Evolutionary conservation across 208 protist genomes (phyloP).

Genomic region (Trypanosomatidae sp.): DNA sequence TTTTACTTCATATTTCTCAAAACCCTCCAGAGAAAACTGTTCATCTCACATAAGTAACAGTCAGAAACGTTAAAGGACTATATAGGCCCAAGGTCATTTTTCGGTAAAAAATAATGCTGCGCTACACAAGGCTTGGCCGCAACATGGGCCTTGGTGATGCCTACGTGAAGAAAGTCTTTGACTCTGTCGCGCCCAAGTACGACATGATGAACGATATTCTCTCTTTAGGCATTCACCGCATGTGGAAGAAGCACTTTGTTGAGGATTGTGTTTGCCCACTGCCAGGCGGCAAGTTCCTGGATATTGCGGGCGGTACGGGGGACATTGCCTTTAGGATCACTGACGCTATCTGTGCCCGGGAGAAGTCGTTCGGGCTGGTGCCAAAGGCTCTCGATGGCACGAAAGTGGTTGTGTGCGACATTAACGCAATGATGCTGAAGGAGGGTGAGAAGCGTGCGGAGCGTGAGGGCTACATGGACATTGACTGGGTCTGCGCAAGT

Average conservation of each 20-base stretch:
- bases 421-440: conserved; percentile 81
- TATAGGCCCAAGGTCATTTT: not conserved
- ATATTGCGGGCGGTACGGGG: conserved; percentile 95
- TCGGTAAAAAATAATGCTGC: conserved; percentile 44
- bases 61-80: not conserved
- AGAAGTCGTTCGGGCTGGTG: conserved; percentile 45
- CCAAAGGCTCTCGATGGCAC: conserved; percentile 34
- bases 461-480: conserved; percentile 70
- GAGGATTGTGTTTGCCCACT: conserved; percentile 67
- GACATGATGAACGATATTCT: conserved; percentile 98
- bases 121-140: conserved; percentile 25
- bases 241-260: conserved; percentile 96
- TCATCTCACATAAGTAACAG: not conserved
- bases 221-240: conserved; percentile 91
- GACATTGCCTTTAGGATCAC: conserved; percentile 97
- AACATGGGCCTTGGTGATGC: conserved; percentile 86
- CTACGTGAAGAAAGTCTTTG: conserved; percentile 95
- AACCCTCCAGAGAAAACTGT: not conserved
- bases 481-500: conserved; percentile 77
- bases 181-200: conserved; percentile 93
- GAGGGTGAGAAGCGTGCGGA: conserved; percentile 68
- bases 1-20: not conserved
- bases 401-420: conserved; percentile 73
- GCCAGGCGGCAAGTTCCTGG: conserved; percentile 70
- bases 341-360: conserved; percentile 70